These are phyloP conservation scores for Acmispon strigosus DNA, from an alignment of 306 rosid species.

Conservation along the genomic window DNA sequence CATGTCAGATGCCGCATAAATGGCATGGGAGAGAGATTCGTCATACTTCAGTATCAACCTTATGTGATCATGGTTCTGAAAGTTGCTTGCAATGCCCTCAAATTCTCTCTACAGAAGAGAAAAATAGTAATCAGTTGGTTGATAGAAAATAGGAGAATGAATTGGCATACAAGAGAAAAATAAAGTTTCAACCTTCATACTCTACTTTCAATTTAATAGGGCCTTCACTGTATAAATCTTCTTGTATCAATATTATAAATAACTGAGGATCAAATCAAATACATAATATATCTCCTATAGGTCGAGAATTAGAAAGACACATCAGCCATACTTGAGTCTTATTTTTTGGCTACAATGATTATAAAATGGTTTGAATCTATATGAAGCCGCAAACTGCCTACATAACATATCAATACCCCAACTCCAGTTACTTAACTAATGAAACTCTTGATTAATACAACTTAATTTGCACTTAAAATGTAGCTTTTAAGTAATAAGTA, in stretches of 20 bases:
- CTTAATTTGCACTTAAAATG: background rate
- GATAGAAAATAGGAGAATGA: slow-evolving; percentile 4
- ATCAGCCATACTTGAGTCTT: background rate
- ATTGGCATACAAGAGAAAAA: slow-evolving; percentile 9
- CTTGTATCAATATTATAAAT: background rate
- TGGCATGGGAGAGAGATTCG: slow-evolving; percentile 82
- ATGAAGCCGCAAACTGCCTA: background rate
- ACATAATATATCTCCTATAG: background rate
- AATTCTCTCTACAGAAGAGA: slow-evolving; percentile 65
- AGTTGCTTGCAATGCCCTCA: slow-evolving; percentile 75
- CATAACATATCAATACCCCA: background rate
- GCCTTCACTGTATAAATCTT: background rate
- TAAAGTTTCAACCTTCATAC: background rate
- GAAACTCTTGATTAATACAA: background rate
- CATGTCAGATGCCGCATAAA: slow-evolving; percentile 90
- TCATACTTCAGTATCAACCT: slow-evolving; percentile 85
- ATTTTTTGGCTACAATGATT: background rate
- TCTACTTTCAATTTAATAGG: background rate
- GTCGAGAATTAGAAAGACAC: background rate
- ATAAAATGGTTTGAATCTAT: background rate
- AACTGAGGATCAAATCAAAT: background rate
- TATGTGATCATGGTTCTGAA: slow-evolving; percentile 64
- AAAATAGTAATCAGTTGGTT: slow-evolving; percentile 25
- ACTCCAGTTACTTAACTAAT: background rate
- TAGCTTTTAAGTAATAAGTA: slow-evolving; percentile 3